A percentile compares a stretch with the other conserved stretches of the same genome.
Conservation (phyloP, 306 rosid genomes). For the Vigna angularis region DNA sequence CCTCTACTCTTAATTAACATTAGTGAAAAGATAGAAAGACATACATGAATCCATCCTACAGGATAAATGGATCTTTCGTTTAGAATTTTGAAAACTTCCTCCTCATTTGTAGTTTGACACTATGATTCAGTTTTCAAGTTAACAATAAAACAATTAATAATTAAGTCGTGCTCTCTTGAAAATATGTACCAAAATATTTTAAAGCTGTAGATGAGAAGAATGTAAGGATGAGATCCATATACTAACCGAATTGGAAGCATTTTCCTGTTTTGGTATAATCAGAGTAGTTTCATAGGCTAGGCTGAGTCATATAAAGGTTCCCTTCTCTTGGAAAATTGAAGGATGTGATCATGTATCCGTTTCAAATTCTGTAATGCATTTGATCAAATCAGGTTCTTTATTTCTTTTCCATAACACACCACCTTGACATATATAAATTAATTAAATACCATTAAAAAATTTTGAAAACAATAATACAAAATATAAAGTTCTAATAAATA, state of each 20-base stretch:
- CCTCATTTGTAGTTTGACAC: constrained; percentile 87
- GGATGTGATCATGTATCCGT: constrained; percentile 40
- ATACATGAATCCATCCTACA: constrained; percentile 93
- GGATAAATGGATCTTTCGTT: constrained; percentile 75
- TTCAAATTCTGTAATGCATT: constrained; percentile 17
- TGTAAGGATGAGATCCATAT: constrained; percentile 10
- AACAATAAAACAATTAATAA: constrained; percentile 48
- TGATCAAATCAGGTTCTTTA: constrained; percentile 26
- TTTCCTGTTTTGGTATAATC: constrained; percentile 90
- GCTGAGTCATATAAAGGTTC: no score
- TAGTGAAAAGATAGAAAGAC: constrained; percentile 26
- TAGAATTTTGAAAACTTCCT: constrained; percentile 78
- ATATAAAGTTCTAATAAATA: background rate
- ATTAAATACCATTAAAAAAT: constrained; percentile 7
- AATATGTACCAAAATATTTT: no score
- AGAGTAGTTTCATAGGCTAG: constrained; percentile 58
- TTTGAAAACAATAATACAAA: constrained; percentile 4
- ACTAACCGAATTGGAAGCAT: constrained; percentile 83
- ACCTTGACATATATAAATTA: constrained; percentile 18
- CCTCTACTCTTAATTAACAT: constrained; percentile 9
- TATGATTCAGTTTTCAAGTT: constrained; percentile 50
- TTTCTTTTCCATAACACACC: no score
- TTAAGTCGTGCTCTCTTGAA: constrained; percentile 40
- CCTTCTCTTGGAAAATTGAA: constrained; percentile 1
- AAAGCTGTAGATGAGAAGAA: no score